These are phyloP conservation scores for Salix viminalis DNA, from an alignment of 345 rosid genomes.

Conservation along the genomic window DNA sequence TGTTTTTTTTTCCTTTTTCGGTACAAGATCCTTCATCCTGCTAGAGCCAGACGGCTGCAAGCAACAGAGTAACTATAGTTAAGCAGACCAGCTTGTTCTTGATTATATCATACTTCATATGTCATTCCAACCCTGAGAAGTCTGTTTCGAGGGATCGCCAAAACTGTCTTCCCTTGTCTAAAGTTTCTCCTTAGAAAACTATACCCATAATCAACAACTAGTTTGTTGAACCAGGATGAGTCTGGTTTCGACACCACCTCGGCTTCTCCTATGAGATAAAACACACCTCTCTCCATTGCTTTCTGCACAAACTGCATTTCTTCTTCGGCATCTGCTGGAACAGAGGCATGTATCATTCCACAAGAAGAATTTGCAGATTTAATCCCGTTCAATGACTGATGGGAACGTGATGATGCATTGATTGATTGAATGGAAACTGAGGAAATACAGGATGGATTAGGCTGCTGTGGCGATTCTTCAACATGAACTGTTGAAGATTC, in stretches of 20 bases:
- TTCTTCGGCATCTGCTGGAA: conserved; percentile 27
- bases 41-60: no score
- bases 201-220: conserved; percentile 51
- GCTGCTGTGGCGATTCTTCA: conserved; percentile 37
- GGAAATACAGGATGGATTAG: neutral
- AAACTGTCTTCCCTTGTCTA: conserved; percentile 47
- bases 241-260: conserved; percentile 45
- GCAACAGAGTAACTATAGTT: no score
- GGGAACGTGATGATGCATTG: conserved; percentile 39
- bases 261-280: conserved; percentile 65
- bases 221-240: conserved; percentile 56
- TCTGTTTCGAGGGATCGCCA: conserved; percentile 55
- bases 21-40: no score
- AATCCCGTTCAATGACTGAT: conserved; percentile 18
- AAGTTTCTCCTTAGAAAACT: conserved; percentile 59
- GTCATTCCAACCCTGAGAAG: conserved; percentile 81
- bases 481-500: conserved; percentile 15
- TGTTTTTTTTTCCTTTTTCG: no score
- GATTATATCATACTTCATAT: conserved; percentile 47
- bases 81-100: no score
- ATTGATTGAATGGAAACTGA: no score
- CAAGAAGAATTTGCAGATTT: conserved; percentile 20
- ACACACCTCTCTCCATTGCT: conserved; percentile 58
- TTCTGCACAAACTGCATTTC: conserved; percentile 54
- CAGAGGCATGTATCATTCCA: conserved; percentile 9